Percentiles rank a stretch among this genome's conserved stretches.
phyloP scores from a whole-genome alignment of 352 stramenopile species.

The Globisporangium nunn region DNA sequence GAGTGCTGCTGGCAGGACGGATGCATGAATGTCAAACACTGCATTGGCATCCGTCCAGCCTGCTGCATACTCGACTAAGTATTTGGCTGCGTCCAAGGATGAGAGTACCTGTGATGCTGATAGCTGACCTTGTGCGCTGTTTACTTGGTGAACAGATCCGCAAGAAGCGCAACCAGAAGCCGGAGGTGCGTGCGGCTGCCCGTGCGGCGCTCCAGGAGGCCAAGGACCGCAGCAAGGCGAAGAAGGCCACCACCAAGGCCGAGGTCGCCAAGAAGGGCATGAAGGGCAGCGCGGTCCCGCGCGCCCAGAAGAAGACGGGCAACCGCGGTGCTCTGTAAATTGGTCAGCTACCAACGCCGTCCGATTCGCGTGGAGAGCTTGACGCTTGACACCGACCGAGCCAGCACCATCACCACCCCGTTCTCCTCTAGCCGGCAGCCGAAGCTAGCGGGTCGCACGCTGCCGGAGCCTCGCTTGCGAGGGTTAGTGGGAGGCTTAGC shows the following conservation, averaged over 20 bases:
- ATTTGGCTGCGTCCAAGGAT: too few species aligned
- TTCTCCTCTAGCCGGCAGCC: slow-evolving; percentile 2
- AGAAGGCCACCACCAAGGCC: slow-evolving; percentile 59
- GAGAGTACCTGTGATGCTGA: too few species aligned
- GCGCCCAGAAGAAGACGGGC: slow-evolving; percentile 84
- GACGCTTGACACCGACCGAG: not conserved
- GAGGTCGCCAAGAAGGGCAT: slow-evolving; percentile 49
- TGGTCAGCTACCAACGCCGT: slow-evolving; percentile 1
- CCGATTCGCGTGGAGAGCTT: not conserved
- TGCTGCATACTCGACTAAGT: not conserved
- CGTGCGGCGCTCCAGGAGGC: slow-evolving; percentile 86
- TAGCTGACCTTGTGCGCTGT: slow-evolving; percentile 2
- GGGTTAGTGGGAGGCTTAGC: slow-evolving; percentile 6
- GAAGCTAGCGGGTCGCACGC: slow-evolving; percentile 6
- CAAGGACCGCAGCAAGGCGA: slow-evolving; percentile 86
- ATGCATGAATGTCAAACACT: too few species aligned
- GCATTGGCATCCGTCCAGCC: not conserved
- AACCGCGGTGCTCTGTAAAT: slow-evolving; percentile 87
- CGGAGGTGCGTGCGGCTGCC: slow-evolving; percentile 86
- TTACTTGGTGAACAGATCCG: slow-evolving; percentile 66
- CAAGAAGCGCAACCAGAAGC: slow-evolving; percentile 97
- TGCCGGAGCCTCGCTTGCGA: slow-evolving; percentile 3
- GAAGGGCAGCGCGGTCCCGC: slow-evolving; percentile 59
- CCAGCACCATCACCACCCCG: slow-evolving; percentile 1
- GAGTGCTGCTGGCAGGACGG: not conserved